Conservation (phyloP, 805 yeast genomes). For the Schwanniomyces sp. region DNA sequence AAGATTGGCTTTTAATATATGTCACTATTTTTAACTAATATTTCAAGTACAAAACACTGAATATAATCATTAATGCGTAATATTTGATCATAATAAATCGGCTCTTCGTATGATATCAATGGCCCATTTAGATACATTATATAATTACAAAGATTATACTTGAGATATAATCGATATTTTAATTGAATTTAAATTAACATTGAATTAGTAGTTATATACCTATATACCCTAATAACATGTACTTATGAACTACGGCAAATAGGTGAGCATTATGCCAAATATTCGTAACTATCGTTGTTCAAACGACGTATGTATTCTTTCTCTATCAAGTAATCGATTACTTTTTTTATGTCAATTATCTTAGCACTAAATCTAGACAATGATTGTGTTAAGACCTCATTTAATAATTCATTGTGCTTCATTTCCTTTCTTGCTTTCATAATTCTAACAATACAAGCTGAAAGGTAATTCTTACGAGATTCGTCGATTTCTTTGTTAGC, state of each 20-base stretch:
- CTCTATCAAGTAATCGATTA: slow-evolving; percentile 82
- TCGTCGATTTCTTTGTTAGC: slow-evolving; percentile 81
- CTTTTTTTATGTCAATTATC: slow-evolving; percentile 81
- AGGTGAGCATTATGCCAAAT: slow-evolving; percentile 55
- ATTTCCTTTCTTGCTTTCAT: slow-evolving; percentile 90
- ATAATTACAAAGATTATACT: too few relatives aligned
- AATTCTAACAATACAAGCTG: slow-evolving; percentile 92
- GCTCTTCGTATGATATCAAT: too few relatives aligned
- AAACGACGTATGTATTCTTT: slow-evolving; percentile 80
- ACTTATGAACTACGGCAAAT: neutral
- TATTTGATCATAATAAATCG: too few relatives aligned
- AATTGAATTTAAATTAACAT: neutral
- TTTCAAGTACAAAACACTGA: too few relatives aligned
- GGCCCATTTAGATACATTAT: too few relatives aligned
- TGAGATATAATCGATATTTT: too few relatives aligned
- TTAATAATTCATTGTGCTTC: slow-evolving; percentile 76
- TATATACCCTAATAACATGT: neutral
- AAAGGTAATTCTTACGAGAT: slow-evolving; percentile 79
- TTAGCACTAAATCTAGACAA: slow-evolving; percentile 81
- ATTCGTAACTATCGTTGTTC: slow-evolving; percentile 73
- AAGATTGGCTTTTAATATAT: too few relatives aligned
- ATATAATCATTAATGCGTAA: too few relatives aligned
- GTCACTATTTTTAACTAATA: too few relatives aligned
- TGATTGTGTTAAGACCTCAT: slow-evolving; percentile 86
- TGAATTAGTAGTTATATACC: neutral